phyloP scores from a whole-genome alignment of 441 rosid genomes.

The Pelargonium fulgidum region DNA sequence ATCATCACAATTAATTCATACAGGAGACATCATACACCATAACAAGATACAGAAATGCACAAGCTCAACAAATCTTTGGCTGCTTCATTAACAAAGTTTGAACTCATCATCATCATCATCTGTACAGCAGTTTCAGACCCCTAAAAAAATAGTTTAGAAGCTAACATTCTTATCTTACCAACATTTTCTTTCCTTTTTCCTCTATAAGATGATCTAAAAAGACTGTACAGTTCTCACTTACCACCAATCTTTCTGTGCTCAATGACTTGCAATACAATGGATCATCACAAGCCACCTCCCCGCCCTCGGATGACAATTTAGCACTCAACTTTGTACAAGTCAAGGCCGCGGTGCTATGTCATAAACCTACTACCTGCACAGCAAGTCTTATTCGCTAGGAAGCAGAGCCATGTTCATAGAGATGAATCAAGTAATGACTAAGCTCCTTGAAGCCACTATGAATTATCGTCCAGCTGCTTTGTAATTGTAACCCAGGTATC shows the following conservation, averaged over 20 bases:
- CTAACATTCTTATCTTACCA: constrained; percentile 15
- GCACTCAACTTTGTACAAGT: constrained; percentile 29
- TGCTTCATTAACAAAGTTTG: constrained; percentile 23
- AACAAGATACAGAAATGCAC: constrained; percentile 14
- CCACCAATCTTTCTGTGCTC: constrained; percentile 12
- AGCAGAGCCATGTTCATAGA: constrained; percentile 10
- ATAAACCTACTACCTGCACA: constrained; percentile 10
- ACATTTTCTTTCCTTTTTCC: constrained; percentile 18
- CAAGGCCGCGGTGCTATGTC: constrained; percentile 14
- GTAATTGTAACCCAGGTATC: neutral
- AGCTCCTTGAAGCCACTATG: constrained; percentile 14
- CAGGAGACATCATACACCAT: constrained; percentile 6
- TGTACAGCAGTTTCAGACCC: constrained; percentile 40
- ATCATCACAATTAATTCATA: too few species aligned
- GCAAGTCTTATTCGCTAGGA: constrained; percentile 21
- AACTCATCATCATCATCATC: constrained; percentile 26
- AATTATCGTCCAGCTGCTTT: constrained; percentile 17
- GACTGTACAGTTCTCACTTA: constrained; percentile 26
- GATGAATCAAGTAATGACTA: constrained; percentile 15
- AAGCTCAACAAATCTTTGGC: constrained; percentile 23
- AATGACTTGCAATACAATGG: constrained; percentile 16
- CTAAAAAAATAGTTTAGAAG: constrained; percentile 23
- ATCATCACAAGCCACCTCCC: constrained; percentile 19
- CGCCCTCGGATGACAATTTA: constrained; percentile 17
- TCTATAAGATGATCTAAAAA: constrained; percentile 25